phyloP scores from a whole-genome alignment of 2,329 filamentous ascomycete genomes.

The Oidium heveae region DNA sequence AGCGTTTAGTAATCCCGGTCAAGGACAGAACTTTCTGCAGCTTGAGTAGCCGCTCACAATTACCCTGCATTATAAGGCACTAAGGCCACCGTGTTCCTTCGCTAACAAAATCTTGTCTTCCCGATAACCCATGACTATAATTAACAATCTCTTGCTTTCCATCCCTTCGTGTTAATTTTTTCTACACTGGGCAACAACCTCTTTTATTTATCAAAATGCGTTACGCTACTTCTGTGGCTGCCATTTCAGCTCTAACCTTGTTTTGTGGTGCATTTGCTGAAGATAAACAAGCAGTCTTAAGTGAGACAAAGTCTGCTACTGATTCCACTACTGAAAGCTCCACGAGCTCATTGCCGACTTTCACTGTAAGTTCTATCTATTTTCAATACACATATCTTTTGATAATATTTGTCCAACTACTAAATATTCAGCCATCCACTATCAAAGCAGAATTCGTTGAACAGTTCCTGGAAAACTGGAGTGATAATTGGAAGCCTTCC shows the following conservation, averaged over 20 bases:
- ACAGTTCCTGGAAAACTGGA: slow-evolving; percentile 96
- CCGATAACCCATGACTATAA: background rate
- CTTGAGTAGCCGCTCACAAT: too few species aligned
- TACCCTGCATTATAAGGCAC: too few species aligned
- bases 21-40: too few species aligned
- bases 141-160: background rate
- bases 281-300: slow-evolving; percentile 31
- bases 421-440: slow-evolving; percentile 40
- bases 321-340: slow-evolving; percentile 26
- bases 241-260: slow-evolving; percentile 38
- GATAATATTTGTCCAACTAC: background rate
- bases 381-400: background rate
- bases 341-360: slow-evolving; percentile 46
- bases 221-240: slow-evolving; percentile 55
- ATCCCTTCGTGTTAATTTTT: background rate
- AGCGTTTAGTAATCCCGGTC: too few species aligned
- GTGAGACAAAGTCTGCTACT: slow-evolving; percentile 19
- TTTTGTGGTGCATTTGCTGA: slow-evolving; percentile 45
- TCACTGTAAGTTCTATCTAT: slow-evolving; percentile 43
- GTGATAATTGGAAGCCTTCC: slow-evolving; percentile 76
- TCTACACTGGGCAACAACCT: background rate
- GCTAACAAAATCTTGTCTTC: background rate
- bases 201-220: slow-evolving; percentile 32
- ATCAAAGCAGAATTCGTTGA: slow-evolving; percentile 90
- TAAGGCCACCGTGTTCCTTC: background rate